Conservation (phyloP, 169 alveolate genomes). For the Besnoitia besnoiti region DNA sequence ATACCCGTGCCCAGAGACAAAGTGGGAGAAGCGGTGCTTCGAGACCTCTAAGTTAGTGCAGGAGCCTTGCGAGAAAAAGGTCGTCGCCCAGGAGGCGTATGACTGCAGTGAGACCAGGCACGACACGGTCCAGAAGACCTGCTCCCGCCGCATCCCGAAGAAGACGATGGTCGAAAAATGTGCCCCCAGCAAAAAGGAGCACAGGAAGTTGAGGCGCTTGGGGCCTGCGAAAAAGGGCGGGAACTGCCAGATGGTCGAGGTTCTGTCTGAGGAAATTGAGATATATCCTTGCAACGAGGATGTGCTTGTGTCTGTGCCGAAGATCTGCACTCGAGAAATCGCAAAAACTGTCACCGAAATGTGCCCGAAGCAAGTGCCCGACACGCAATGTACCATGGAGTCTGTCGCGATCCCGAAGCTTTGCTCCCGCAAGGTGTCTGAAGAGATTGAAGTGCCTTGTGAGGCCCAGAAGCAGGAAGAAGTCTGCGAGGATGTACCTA, state of each 20-base stretch:
- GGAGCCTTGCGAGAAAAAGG: constrained; percentile 52
- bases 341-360: constrained; percentile 8
- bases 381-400: constrained; percentile 58
- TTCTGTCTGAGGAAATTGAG: constrained; percentile 63
- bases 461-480: constrained; percentile 36
- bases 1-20: constrained; percentile 62
- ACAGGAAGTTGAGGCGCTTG: constrained; percentile 30
- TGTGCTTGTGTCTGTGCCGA: constrained; percentile 55
- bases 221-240: constrained; percentile 63
- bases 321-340: constrained; percentile 59
- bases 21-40: constrained; percentile 61
- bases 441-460: constrained; percentile 56
- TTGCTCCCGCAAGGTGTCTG: constrained; percentile 29
- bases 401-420: constrained; percentile 37
- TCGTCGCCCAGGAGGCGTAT: constrained; percentile 48
- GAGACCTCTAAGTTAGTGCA: constrained; percentile 44
- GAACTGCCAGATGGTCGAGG: constrained; percentile 57
- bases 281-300: constrained; percentile 65
- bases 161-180: constrained; percentile 58
- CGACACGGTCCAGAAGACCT: constrained; percentile 53
- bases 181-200: constrained; percentile 47
- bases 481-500: constrained; percentile 56
- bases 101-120: constrained; percentile 61
- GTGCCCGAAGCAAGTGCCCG: constrained; percentile 60
- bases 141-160: constrained; percentile 49